Percentiles rank a stretch among this genome's conserved stretches.
Conservation (phyloP, 148 eudicot species). For the Vaccinium macrocarpon region DNA sequence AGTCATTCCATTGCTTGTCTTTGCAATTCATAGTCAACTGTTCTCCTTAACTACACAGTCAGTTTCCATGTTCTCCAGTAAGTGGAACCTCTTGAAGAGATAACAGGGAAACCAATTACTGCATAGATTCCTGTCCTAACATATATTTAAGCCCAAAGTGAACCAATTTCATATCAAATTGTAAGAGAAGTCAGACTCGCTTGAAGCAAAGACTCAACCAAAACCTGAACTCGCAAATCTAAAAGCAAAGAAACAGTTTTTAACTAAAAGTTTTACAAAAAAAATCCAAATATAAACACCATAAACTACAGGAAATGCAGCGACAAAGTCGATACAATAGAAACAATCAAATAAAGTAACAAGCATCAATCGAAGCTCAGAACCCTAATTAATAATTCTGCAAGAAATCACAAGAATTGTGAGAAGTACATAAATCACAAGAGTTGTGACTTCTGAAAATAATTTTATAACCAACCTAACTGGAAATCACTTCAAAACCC, state of each 20-base stretch:
- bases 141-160: background rate
- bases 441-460: background rate
- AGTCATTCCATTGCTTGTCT: background rate
- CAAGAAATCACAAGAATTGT: no score
- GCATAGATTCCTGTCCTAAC: background rate
- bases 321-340: background rate
- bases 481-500: slow-evolving; percentile 15
- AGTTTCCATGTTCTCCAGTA: background rate
- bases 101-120: background rate
- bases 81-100: background rate
- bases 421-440: background rate
- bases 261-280: background rate
- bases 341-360: background rate
- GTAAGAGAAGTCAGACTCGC: no score
- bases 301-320: no score
- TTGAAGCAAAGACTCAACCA: background rate
- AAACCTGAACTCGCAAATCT: background rate
- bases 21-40: background rate
- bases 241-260: background rate
- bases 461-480: background rate
- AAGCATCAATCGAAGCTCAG: background rate
- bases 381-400: background rate
- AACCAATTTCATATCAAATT: slow-evolving; percentile 2
- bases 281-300: no score
- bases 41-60: background rate